Evolutionary conservation across 805 yeast genomes (phyloP), one percentile per base, ranked within the genome.

Genomic region (Teunomyces funiuensis): DNA sequence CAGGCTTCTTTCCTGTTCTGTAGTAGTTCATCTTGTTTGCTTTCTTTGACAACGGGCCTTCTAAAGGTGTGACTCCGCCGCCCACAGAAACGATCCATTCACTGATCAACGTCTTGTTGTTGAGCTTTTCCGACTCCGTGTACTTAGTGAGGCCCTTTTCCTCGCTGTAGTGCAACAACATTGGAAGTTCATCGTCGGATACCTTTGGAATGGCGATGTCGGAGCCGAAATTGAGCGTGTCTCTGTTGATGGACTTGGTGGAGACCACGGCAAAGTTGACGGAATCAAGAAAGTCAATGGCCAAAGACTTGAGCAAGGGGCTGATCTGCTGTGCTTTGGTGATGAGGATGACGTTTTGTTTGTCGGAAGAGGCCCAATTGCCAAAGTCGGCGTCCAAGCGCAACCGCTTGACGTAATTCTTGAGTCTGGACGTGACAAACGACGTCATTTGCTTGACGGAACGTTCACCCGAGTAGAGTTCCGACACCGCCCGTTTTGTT

Each of bases 401-500:
- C 17, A 82, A 54, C 52, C 76, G 74, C 55, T 75, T 79, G 8
- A 81, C 83, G 52, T 83, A 82, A 53, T 81, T 84, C 58, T 83
- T 83, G 36, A 85, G 67, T 49, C 87, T 70, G 1, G 81, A 71
- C 18, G 76, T 66, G 15, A 79, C 65, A 49, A 76, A 79, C 11
- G 78, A 76, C 2, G 74, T 68, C 46, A 88, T 71, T 4, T 80
- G 69, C 29, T 75, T 73, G 11, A 76, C 63, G 11, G 71, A 69
- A 50, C 95, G 71, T 51, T 77, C 82, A 3, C 90, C 90, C 37
- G 65, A 66, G 57, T 82, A 84, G 0, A 64, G 53, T 50, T 83
- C 91, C 2, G 71, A 65, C 0, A 77, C 77, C 41, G 49, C 38
- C 36, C 52, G 38, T 43, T 51, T 40, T 49, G 31, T 42, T 26